phyloP scores from a whole-genome alignment of 1,284 basidiomycete species.

The Veloporphyrellus conicus region DNA sequence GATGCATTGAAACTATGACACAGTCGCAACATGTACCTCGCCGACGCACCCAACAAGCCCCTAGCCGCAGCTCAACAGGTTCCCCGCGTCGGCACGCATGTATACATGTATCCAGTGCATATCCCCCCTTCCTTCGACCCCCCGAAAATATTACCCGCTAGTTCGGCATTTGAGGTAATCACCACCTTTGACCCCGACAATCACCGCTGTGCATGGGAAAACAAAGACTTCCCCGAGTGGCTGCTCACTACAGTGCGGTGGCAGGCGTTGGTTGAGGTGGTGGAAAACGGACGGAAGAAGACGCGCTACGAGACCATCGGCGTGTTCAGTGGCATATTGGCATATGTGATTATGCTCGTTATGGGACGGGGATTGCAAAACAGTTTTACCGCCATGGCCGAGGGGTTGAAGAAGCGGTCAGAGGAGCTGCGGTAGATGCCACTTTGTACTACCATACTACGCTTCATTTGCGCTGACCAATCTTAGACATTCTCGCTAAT shows the following conservation, averaged over 20 bases:
- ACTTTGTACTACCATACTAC: not conserved
- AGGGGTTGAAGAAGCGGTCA: conserved; percentile 51
- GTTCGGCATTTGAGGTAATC: conserved; percentile 41
- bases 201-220: conserved; percentile 56
- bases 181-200: conserved; percentile 48
- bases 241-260: conserved; percentile 54
- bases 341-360: conserved; percentile 52
- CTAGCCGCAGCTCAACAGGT: conserved; percentile 40
- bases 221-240: conserved; percentile 42
- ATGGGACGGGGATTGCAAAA: conserved; percentile 40
- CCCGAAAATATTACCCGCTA: conserved; percentile 31
- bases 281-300: conserved; percentile 38
- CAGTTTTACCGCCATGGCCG: conserved; percentile 54
- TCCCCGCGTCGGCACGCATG: conserved; percentile 42
- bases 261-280: conserved; percentile 55
- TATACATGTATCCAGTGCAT: conserved; percentile 50
- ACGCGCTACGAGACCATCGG: conserved; percentile 65
- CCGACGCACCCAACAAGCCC: conserved; percentile 40
- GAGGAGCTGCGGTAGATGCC: conserved; percentile 35
- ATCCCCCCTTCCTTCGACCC: conserved; percentile 54
- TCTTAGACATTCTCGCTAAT: conserved; percentile 28
- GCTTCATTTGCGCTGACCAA: conserved; percentile 18
- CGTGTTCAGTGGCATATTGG: conserved; percentile 54
- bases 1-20: not conserved
- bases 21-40: conserved; percentile 55